phyloP scores from a whole-genome alignment of 1,139 yeast genomes.

The Debaryomycetaceae sp. region DNA sequence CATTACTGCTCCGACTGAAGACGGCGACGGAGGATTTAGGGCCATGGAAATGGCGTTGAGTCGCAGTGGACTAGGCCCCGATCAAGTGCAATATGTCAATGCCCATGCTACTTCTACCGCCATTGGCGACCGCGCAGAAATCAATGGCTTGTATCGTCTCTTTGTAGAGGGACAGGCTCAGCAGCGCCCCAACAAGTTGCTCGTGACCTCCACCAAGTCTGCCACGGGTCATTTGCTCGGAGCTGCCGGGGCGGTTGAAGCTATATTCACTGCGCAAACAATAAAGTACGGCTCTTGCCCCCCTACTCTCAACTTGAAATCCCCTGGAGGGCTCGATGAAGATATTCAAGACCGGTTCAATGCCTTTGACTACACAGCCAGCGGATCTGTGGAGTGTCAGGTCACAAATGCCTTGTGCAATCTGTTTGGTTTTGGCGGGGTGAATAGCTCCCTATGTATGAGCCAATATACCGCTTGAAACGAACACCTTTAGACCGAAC shows the following conservation, averaged over 20 bases:
- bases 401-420: constrained; percentile 64
- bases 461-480: too few relatives aligned
- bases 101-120: constrained; percentile 96
- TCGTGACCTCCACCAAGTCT: constrained; percentile 79
- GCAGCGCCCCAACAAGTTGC: constrained; percentile 13
- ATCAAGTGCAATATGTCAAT: constrained; percentile 63
- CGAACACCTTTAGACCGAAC: too few relatives aligned
- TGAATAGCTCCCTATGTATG: constrained; percentile 64
- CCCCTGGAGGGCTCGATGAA: constrained; percentile 37
- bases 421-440: constrained; percentile 97
- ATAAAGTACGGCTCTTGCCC: constrained; percentile 51
- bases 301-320: constrained; percentile 64
- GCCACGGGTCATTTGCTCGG: constrained; percentile 91
- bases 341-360: constrained; percentile 30
- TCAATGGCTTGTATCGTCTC: constrained; percentile 48
- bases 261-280: constrained; percentile 68
- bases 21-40: constrained; percentile 75
- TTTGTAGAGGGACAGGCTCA: too few relatives aligned
- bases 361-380: constrained; percentile 51
- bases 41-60: constrained; percentile 73
- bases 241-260: constrained; percentile 93
- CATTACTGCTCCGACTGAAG: constrained; percentile 79
- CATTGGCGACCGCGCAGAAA: constrained; percentile 85
- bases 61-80: constrained; percentile 31
- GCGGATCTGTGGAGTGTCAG: constrained; percentile 25